Evolutionary conservation across 176 grass and related monocot species (phyloP), one percentile per base, ranked within the genome.

Genomic region (Carex scoparia): DNA sequence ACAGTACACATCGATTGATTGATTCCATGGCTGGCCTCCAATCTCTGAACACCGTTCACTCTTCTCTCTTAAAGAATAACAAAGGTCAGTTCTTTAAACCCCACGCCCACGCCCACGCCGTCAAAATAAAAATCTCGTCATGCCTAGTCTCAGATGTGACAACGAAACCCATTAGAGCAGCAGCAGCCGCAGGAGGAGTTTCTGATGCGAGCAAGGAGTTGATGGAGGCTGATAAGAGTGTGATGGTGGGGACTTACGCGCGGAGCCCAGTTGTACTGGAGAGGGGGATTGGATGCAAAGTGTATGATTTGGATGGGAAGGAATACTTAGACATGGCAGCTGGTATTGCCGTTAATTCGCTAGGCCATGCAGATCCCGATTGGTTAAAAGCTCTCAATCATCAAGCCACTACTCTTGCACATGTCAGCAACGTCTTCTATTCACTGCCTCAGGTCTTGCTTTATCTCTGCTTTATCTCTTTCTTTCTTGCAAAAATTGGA

Each of bases 321-420:
- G 95, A 94, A 85, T 98, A 94, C 79, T 83, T 98, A 54, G 95
- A 98, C 83, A 94, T 98, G 91, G 65, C 91, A 32, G 89, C 96
- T 10, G 93, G 95, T 61, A 94, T 98, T 72, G 93, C 96, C 27
- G 93, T 98, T 64, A 98, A 89, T 77, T 81, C 91, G 1, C 88
- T 98, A 69, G 95, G 96, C 49, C 93, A 98, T 79, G 87, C 48
- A 1, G 85, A 95, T 31, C 88, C 91, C 0, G 93, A 94, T 62
- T 79, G 92, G 65, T 18, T 86, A 23, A 88, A 87, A 16, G 79
- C 88, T 18, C 31, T 87, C 35, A 10, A 72, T 1, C 75, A 85
- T 16, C 93, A 98, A 87, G 60, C 76, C 18, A 78, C 1, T 10
- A 88, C 84, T 35, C 85, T 95, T 65, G 60, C 89, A 28, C 93